Percentiles rank a stretch among this genome's conserved stretches.
Conservation (phyloP, 2,329 filamentous ascomycete species). For the Aspergillus pseudonomiae region DNA sequence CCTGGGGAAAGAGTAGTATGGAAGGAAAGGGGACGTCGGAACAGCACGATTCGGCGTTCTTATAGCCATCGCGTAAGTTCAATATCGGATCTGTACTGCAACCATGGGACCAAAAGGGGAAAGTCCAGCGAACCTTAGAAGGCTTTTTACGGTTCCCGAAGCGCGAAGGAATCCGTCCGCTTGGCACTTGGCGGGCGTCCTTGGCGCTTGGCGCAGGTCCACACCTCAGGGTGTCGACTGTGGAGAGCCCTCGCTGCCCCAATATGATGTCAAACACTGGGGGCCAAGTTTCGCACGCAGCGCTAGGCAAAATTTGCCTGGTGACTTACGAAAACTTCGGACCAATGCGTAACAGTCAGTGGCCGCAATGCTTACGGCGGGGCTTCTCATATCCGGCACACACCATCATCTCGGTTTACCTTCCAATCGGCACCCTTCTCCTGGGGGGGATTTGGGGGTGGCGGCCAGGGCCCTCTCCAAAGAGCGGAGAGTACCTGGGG, state of each 20-base stretch:
- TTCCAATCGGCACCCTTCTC: not conserved
- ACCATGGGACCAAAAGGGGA: not conserved
- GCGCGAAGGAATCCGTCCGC: not conserved
- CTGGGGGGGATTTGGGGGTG: not conserved
- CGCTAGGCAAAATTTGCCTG: not conserved
- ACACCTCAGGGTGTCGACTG: not conserved
- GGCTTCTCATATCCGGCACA: not conserved
- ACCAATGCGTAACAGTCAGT: not conserved
- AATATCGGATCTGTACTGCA: not conserved
- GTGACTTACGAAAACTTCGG: not conserved
- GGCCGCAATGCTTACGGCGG: not conserved
- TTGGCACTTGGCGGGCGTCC: not conserved
- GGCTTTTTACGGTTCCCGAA: not conserved
- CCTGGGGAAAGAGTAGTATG: not conserved
- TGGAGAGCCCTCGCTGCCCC: not conserved
- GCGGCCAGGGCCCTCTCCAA: not conserved
- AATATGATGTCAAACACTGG: not conserved
- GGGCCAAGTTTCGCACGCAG: not conserved
- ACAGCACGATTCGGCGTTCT: not conserved
- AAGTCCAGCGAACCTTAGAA: not conserved
- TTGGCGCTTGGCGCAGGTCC: not conserved
- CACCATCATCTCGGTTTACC: not conserved
- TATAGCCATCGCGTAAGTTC: not conserved
- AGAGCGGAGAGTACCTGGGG: not conserved
- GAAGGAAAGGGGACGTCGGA: not conserved